Conservation (phyloP, 305 asterid genomes). For the Fraxinus velutina region DNA sequence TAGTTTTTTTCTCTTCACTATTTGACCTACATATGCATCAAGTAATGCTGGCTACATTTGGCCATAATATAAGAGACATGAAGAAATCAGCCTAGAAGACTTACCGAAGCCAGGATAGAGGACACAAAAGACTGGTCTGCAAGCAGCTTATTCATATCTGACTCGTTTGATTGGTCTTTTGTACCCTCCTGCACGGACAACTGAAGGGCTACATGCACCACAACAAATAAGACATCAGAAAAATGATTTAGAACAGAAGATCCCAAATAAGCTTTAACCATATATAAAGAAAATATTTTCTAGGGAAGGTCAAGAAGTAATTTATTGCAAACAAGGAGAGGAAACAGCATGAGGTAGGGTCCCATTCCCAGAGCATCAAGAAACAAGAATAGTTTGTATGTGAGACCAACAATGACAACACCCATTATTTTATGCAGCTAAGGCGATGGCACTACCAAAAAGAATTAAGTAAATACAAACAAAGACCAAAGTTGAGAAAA, state of each 20-base stretch:
- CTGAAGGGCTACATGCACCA: constrained; percentile 64
- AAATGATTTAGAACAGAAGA: constrained; percentile 16
- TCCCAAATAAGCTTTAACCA: not conserved
- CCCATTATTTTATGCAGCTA: not conserved
- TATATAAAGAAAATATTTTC: not conserved
- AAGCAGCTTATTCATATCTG: constrained; percentile 56
- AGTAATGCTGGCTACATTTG: not conserved
- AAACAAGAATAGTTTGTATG: not conserved
- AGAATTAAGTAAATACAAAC: not conserved
- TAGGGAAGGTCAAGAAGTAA: not conserved
- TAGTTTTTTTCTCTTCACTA: not conserved
- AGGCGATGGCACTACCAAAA: not conserved
- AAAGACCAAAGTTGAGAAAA: not conserved
- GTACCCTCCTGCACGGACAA: constrained; percentile 74
- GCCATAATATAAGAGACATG: constrained; percentile 6
- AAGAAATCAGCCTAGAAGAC: constrained; percentile 23
- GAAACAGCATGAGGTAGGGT: not conserved
- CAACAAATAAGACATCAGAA: constrained; percentile 4
- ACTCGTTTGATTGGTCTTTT: constrained; percentile 48
- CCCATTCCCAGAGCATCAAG: not conserved
- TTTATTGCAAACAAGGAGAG: not conserved
- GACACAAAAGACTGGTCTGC: constrained; percentile 60
- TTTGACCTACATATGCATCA: not conserved
- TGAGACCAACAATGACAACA: not conserved
- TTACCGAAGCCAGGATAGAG: constrained; percentile 70